A percentile compares a stretch with the other conserved stretches of the same genome.
These are phyloP conservation scores for Tarenaya hassleriana DNA, from an alignment of 345 rosid species.

Conservation along the genomic window DNA sequence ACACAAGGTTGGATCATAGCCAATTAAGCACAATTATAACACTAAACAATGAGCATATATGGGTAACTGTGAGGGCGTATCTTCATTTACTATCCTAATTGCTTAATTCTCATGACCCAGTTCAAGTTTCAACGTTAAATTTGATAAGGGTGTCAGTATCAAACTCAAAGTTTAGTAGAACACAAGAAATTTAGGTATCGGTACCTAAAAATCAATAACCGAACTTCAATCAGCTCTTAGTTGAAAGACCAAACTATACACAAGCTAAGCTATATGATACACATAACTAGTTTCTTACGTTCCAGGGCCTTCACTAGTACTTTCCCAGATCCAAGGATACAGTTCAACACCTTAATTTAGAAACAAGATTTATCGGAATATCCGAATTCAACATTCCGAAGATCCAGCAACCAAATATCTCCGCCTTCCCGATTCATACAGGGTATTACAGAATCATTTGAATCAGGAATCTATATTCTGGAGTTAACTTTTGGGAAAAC, in stretches of 20 bases:
- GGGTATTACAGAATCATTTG: constrained; percentile 2
- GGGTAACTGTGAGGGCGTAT: no score
- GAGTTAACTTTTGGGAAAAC: neutral
- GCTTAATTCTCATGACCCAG: neutral
- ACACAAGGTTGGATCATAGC: neutral
- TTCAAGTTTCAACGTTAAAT: neutral
- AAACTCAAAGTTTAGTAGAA: no score
- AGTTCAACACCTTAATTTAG: neutral
- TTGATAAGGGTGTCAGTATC: neutral
- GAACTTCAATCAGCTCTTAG: constrained; percentile 1
- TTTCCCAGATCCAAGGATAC: constrained; percentile 20
- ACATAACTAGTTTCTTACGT: neutral
- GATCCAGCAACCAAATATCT: constrained; percentile 17
- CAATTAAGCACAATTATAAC: no score
- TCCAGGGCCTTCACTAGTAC: no score
- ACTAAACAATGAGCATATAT: no score
- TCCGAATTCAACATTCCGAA: neutral
- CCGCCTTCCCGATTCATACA: no score
- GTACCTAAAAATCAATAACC: neutral
- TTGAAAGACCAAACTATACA: neutral
- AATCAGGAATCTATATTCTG: no score
- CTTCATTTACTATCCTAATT: neutral
- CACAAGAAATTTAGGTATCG: no score
- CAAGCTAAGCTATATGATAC: neutral
- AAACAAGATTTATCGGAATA: neutral